These are phyloP conservation scores for Eucommia ulmoides DNA, from an alignment of 257 asterid genomes.

Conservation along the genomic window DNA sequence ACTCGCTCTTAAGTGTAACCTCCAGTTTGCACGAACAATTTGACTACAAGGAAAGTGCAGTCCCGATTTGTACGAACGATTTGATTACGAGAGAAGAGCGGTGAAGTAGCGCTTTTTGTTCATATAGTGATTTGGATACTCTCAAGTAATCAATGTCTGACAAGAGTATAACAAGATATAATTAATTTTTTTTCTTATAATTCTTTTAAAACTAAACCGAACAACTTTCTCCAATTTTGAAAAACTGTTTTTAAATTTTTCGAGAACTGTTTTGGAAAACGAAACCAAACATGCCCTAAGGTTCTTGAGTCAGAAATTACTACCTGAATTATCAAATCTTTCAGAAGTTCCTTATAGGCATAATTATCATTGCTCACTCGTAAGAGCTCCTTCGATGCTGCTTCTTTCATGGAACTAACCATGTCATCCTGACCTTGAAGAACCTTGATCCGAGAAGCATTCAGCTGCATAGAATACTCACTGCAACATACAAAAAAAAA, in stretches of 20 bases:
- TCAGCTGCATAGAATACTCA: background rate
- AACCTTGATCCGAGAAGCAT: background rate
- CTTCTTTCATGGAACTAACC: background rate
- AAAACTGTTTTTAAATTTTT: too few species aligned
- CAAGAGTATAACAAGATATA: background rate
- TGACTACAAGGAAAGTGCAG: too few species aligned
- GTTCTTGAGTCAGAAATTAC: background rate
- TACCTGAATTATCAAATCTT: background rate
- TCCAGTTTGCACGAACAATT: too few species aligned
- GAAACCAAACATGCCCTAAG: too few species aligned
- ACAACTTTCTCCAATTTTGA: background rate
- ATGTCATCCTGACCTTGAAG: background rate
- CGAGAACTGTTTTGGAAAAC: background rate
- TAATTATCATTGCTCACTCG: background rate
- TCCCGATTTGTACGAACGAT: too few species aligned
- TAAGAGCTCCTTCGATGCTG: background rate
- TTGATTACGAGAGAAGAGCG: background rate
- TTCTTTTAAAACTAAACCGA: background rate
- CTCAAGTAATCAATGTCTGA: background rate
- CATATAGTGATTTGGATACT: background rate
- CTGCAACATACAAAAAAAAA: background rate
- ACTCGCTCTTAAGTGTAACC: too few species aligned
- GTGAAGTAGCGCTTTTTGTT: background rate
- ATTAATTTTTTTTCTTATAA: background rate
- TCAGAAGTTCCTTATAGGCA: background rate